These are phyloP conservation scores for Parasarocladium wereldwijsianum DNA, from an alignment of 2,329 filamentous ascomycete species.

Conservation along the genomic window DNA sequence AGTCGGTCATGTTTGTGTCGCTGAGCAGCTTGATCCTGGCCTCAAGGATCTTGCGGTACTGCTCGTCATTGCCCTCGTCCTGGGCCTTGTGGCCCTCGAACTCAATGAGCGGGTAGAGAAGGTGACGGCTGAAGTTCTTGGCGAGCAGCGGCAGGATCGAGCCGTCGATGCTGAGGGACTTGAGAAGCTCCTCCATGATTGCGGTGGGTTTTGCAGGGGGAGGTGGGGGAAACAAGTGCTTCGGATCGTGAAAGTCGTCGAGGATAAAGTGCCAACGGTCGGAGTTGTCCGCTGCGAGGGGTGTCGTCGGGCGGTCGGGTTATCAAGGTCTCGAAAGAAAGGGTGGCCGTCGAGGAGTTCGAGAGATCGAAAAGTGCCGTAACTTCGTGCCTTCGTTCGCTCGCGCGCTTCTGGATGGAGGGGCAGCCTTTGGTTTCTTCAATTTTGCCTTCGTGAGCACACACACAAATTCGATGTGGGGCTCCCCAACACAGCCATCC, in stretches of 20 bases:
- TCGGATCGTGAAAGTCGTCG: neutral
- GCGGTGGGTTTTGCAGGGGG: conserved; percentile 7
- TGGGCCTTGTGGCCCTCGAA: conserved; percentile 74
- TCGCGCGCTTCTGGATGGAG: conserved; percentile 14
- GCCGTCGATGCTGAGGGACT: conserved; percentile 46
- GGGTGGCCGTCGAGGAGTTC: neutral
- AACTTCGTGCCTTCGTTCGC: conserved; percentile 1
- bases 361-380: conserved; percentile 1
- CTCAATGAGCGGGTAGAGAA: conserved; percentile 93
- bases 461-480: too few species aligned
- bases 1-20: conserved; percentile 98
- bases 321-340: conserved; percentile 1
- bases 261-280: conserved; percentile 3
- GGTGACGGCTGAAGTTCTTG: conserved; percentile 82
- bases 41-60: conserved; percentile 57
- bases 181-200: conserved; percentile 27
- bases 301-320: conserved; percentile 3
- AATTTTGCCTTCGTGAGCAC: too few species aligned
- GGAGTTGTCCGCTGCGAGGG: neutral
- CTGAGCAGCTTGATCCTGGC: conserved; percentile 90
- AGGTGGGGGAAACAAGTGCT: neutral
- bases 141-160: conserved; percentile 82
- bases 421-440: conserved; percentile 28
- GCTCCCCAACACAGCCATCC: neutral
- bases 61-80: conserved; percentile 46